phyloP scores from a whole-genome alignment of 768 basidiomycete species.

The Mycena polygramma region DNA sequence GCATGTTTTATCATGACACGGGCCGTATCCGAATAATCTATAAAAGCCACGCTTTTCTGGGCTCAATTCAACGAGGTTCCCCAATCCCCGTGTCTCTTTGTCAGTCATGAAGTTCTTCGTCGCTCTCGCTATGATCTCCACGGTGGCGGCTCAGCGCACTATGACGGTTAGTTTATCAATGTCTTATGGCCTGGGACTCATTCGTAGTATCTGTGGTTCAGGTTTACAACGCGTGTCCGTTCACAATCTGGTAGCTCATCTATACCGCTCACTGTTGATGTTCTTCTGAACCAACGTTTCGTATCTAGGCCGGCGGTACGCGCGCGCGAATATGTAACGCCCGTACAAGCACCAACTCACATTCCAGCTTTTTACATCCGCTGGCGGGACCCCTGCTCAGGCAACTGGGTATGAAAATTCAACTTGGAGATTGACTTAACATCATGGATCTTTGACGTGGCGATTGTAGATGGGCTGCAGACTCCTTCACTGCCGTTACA shows the following conservation, averaged over 20 bases:
- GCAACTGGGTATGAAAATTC: conserved; percentile 22
- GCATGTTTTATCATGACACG: not conserved
- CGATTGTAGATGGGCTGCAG: conserved; percentile 18
- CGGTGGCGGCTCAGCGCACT: conserved; percentile 23
- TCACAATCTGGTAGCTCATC: conserved; percentile 42
- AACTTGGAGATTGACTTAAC: not conserved
- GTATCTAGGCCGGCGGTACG: conserved; percentile 60
- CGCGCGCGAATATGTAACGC: too few species aligned
- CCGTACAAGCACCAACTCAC: conserved; percentile 21
- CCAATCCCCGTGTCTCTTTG: not conserved
- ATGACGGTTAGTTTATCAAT: conserved; percentile 8
- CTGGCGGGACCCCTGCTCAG: conserved; percentile 23
- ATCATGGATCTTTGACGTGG: not conserved
- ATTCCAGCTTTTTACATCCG: conserved; percentile 24
- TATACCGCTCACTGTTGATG: conserved; percentile 26
- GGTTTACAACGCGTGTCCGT: conserved; percentile 32
- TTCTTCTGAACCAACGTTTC: not conserved
- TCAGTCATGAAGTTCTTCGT: conserved; percentile 38
- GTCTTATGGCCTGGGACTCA: conserved; percentile 15
- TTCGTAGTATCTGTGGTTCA: conserved; percentile 17
- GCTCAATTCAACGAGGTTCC: not conserved
- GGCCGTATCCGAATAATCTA: not conserved
- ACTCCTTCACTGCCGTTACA: conserved; percentile 13
- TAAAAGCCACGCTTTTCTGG: not conserved
- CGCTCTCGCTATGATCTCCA: conserved; percentile 42